Conservation (phyloP, 75 land plant species). For the Picea sitchensis region DNA sequence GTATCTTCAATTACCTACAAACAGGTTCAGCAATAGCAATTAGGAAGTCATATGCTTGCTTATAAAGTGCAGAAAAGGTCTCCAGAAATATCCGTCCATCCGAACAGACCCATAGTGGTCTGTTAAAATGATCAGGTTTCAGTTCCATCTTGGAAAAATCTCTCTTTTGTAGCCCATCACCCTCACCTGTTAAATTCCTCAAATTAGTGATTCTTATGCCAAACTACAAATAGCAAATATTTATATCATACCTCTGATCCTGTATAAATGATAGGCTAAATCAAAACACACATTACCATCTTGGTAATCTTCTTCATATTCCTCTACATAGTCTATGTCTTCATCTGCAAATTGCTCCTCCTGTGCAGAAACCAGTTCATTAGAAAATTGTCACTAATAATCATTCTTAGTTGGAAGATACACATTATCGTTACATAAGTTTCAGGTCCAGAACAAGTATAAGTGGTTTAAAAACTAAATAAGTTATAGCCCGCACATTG, state of each 20-base stretch:
- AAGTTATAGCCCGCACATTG: background rate
- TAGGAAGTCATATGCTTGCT: conserved; percentile 96
- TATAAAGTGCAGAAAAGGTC: conserved; percentile 90
- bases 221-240: conserved; percentile 5
- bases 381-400: background rate
- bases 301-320: conserved; percentile 17
- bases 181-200: conserved; percentile 22
- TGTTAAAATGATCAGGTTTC: conserved; percentile 82
- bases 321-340: conserved; percentile 13
- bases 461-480: background rate
- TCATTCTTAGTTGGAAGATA: no score
- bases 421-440: no score
- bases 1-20: conserved; percentile 54
- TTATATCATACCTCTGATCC: conserved; percentile 19
- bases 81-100: conserved; percentile 95
- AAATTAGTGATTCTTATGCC: background rate
- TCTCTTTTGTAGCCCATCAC: conserved; percentile 50
- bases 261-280: conserved; percentile 15
- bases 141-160: conserved; percentile 91
- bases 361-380: background rate
- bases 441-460: background rate
- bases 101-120: conserved; percentile 98
- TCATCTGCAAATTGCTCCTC: conserved; percentile 15
- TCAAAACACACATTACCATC: conserved; percentile 12
- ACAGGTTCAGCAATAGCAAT: conserved; percentile 99